A percentile compares a stretch with the other conserved stretches of the same genome.
phyloP scores from a whole-genome alignment of 225 moss, liverwort and hornwort genomes.

The Pseudisothecium myosuroides region DNA sequence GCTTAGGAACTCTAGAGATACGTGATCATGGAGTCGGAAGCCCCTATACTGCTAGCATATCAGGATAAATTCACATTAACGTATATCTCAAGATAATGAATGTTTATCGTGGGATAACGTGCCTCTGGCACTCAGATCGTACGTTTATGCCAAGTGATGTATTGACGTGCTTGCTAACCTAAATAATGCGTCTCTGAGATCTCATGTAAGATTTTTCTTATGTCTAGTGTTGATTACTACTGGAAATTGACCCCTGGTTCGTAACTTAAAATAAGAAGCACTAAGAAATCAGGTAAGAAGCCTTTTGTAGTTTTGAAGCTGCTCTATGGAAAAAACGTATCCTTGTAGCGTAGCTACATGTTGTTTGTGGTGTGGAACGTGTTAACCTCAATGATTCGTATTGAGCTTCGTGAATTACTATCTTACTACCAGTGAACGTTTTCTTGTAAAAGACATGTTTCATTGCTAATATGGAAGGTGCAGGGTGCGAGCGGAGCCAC shows the following conservation, averaged over 20 bases:
- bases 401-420: background rate
- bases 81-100: background rate
- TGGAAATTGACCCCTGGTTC: background rate
- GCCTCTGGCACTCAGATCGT: background rate
- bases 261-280: background rate
- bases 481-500: constrained; percentile 57
- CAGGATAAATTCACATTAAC: background rate
- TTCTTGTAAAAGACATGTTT: background rate
- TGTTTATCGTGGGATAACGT: background rate
- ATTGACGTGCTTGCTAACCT: background rate
- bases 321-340: background rate
- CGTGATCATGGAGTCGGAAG: background rate
- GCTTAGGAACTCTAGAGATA: background rate
- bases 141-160: background rate
- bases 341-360: background rate
- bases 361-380: background rate
- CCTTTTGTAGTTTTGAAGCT: background rate
- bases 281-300: background rate
- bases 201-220: background rate
- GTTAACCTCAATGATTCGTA: background rate
- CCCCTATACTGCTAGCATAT: background rate
- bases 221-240: background rate
- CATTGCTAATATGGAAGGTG: background rate
- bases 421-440: background rate
- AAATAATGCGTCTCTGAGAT: background rate